Evolutionary conservation across 805 yeast genomes (phyloP), one percentile per base, ranked within the genome.

Genomic region (Barnettozyma salicaria): DNA sequence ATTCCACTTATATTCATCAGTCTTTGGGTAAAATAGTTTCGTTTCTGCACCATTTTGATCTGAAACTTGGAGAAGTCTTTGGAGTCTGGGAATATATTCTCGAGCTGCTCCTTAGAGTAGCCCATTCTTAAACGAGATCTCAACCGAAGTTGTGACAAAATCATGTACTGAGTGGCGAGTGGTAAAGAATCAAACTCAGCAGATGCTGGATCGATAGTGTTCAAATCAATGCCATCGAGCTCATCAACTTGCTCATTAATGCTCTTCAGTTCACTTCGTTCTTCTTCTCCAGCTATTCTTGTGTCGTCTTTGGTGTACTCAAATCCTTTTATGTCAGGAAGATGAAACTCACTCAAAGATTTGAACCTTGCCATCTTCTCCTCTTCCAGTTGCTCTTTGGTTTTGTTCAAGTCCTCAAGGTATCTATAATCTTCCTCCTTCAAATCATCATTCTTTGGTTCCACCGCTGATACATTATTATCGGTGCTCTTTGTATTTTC

Each of bases 51-150:
- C 74, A 90, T 84, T 49, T 84, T 78, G 43, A 92, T 85, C 58
- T 92, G 99, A 58, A 92, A 92, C 49, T 74, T 80, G 13, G 97
- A 88, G 52, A 92, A 92, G 42, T 88, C 96, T 75, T 85, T 70
- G 36, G 89, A 76, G 50, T 84, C 70, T 0, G 96, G 95, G 50
- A 90, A 92, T 37, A 87, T 63, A 5, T 73, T 64, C 46, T 85
- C 84, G 24, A 92, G 65, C 52, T 92, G 97, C n/a, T 84, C 88
- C 40, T 88, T 85, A 0, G 90, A 69, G 53, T 84, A 89, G 1
- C 99, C 99, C 95, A 92, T 80, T 63, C 99, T 77, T 55, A 92
- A 70, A 40, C 99, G 65, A 0, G 97, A 89, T 43, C 87, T 72
- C 19, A 88, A 63, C 39, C 99, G 60, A 12, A 95, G 70, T 41